Conservation (phyloP, 2,329 filamentous ascomycete genomes). For the Apiospora pterosperma region DNA sequence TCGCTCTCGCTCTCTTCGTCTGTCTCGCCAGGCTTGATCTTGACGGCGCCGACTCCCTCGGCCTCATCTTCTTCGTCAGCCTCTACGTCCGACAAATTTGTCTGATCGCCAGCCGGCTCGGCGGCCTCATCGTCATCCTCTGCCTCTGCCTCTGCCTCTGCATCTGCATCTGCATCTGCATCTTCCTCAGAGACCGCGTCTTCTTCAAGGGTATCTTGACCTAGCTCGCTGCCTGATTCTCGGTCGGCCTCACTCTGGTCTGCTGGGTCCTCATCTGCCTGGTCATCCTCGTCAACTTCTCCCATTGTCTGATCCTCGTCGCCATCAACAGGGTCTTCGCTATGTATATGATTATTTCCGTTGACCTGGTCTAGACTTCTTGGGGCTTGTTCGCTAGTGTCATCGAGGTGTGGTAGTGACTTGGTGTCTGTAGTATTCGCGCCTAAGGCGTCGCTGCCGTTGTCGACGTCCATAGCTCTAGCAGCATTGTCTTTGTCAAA, state of each 20-base stretch:
- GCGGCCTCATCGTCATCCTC: conserved; percentile 26
- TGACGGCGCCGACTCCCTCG: conserved; percentile 56
- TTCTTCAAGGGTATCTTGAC: conserved; percentile 10
- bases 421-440: conserved; percentile 2
- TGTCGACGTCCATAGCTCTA: conserved; percentile 25
- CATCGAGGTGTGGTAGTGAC: not conserved
- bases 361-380: not conserved
- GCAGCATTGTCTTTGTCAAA: conserved; percentile 34
- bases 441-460: conserved; percentile 9
- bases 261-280: not conserved
- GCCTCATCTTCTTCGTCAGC: conserved; percentile 40
- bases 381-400: not conserved
- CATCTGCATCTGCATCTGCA: conserved; percentile 26
- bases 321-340: conserved; percentile 6
- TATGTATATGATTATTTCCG: not conserved
- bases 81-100: conserved; percentile 11
- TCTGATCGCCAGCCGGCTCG: conserved; percentile 45
- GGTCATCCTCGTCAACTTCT: conserved; percentile 22
- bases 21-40: conserved; percentile 50
- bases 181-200: conserved; percentile 12
- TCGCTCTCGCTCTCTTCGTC: conserved; percentile 39
- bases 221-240: conserved; percentile 15
- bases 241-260: conserved; percentile 4
- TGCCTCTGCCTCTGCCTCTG: conserved; percentile 27
- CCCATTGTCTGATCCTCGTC: conserved; percentile 18